These are phyloP conservation scores for Apiospora koreana DNA, from an alignment of 2,329 filamentous ascomycete species.

Conservation along the genomic window DNA sequence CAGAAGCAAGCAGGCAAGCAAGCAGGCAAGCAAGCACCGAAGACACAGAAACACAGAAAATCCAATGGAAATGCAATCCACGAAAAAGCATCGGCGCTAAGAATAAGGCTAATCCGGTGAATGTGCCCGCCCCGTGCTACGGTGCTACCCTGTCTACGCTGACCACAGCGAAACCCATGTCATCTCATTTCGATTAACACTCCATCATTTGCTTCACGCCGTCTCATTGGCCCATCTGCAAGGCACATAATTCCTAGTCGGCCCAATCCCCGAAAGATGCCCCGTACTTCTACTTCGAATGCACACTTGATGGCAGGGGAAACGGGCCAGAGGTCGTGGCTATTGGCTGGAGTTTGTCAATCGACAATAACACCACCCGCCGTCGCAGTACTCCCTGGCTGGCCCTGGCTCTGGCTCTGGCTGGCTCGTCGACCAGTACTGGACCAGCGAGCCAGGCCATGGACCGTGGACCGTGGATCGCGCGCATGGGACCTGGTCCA, in stretches of 20 bases:
- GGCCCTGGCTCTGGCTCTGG: background rate
- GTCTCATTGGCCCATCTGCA: conserved; percentile 7
- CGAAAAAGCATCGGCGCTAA: conserved; percentile 8
- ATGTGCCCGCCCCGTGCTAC: background rate
- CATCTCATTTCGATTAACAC: conserved; percentile 4
- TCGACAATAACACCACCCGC: background rate
- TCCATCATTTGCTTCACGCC: background rate
- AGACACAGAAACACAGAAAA: background rate
- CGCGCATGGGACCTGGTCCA: background rate
- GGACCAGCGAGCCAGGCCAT: background rate
- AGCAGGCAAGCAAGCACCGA: background rate
- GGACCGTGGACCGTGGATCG: background rate
- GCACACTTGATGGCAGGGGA: conserved; percentile 4
- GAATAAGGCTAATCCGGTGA: conserved; percentile 8
- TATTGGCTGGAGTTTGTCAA: background rate
- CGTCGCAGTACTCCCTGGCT: background rate
- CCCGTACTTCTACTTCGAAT: background rate
- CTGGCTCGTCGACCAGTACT: background rate
- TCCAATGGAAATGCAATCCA: background rate
- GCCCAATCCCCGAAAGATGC: background rate
- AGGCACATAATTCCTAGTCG: background rate
- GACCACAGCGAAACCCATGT: background rate
- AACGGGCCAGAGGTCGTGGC: background rate
- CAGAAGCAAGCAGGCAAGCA: too few species aligned
- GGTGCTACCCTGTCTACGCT: background rate